phyloP scores from a whole-genome alignment of 352 stramenopile species.

The Globisporangium paddicum region DNA sequence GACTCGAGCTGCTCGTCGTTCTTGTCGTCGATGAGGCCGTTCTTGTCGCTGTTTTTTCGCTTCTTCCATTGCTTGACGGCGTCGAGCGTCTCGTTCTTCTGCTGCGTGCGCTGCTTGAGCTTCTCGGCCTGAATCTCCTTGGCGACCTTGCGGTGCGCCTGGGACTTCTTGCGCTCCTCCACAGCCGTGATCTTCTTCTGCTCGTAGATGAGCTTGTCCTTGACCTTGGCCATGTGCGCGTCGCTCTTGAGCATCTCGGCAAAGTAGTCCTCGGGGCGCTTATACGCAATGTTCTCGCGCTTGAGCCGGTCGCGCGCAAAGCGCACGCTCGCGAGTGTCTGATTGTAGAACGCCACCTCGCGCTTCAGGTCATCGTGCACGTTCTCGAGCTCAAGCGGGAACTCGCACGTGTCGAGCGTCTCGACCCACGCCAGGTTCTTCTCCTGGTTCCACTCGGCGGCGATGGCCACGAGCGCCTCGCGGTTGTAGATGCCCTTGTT shows the following conservation, averaged over 20 bases:
- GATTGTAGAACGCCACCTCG: conserved; percentile 97
- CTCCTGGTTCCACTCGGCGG: conserved; percentile 46
- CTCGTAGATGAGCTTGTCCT: conserved; percentile 99
- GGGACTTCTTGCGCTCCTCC: conserved; percentile 96
- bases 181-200: conserved; percentile 99
- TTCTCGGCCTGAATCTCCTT: conserved; percentile 91
- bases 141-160: conserved; percentile 95
- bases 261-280: conserved; percentile 96
- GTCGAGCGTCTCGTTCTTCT: conserved; percentile 88
- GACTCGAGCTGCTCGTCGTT: conserved; percentile 62
- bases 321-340: conserved; percentile 67
- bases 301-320: conserved; percentile 68
- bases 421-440: conserved; percentile 70
- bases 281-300: conserved; percentile 84
- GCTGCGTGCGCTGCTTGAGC: conserved; percentile 70
- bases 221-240: conserved; percentile 93
- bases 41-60: conserved; percentile 71
- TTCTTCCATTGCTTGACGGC: conserved; percentile 89
- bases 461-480: conserved; percentile 58
- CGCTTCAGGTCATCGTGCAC: conserved; percentile 88
- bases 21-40: conserved; percentile 44
- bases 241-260: conserved; percentile 99
- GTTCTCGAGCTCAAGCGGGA: conserved; percentile 58
- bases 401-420: conserved; percentile 68
- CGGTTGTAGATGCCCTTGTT: conserved; percentile 67